Evolutionary conservation across 2,329 filamentous ascomycete species (phyloP).

Genomic region (Fusarium siculi): DNA sequence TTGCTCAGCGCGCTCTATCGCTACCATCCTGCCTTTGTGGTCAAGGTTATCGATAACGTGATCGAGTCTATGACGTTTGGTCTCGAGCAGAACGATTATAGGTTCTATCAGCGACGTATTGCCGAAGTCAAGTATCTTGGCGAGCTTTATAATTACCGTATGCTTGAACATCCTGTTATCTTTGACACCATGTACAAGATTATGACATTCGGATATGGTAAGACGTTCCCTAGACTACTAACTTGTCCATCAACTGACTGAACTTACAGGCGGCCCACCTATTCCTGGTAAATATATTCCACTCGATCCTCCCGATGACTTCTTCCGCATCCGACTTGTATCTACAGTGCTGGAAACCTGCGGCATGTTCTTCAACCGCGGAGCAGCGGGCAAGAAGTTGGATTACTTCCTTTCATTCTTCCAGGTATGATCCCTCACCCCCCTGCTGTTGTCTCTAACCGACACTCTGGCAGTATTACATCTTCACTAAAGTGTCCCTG

Average conservation of each 20-base stretch:
- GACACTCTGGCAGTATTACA: constrained; percentile 75
- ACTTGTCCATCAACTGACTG: constrained; percentile 19
- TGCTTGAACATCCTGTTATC: constrained; percentile 93
- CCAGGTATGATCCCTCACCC: constrained; percentile 64
- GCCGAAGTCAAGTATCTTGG: constrained; percentile 96
- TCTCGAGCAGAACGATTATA: constrained; percentile 95
- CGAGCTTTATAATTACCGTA: constrained; percentile 96
- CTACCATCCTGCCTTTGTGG: constrained; percentile 91
- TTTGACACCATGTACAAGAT: constrained; percentile 97
- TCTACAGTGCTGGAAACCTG: constrained; percentile 93
- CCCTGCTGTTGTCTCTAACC: background rate
- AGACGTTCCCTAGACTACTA: constrained; percentile 33
- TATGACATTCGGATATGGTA: constrained; percentile 88
- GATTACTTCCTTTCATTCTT: constrained; percentile 98
- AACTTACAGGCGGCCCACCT: constrained; percentile 74
- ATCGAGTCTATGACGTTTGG: constrained; percentile 89
- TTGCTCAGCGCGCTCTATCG: constrained; percentile 88
- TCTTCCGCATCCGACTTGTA: constrained; percentile 91
- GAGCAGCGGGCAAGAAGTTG: constrained; percentile 93
- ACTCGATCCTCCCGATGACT: constrained; percentile 91
- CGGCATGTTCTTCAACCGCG: constrained; percentile 94
- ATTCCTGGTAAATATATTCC: constrained; percentile 79
- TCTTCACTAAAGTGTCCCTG: constrained; percentile 86
- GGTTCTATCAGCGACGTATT: constrained; percentile 93
- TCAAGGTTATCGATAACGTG: constrained; percentile 90